Evolutionary conservation across 129 eudicot genomes (phyloP), one percentile per base, ranked within the genome.

Genomic region (Cynara cardunculus): DNA sequence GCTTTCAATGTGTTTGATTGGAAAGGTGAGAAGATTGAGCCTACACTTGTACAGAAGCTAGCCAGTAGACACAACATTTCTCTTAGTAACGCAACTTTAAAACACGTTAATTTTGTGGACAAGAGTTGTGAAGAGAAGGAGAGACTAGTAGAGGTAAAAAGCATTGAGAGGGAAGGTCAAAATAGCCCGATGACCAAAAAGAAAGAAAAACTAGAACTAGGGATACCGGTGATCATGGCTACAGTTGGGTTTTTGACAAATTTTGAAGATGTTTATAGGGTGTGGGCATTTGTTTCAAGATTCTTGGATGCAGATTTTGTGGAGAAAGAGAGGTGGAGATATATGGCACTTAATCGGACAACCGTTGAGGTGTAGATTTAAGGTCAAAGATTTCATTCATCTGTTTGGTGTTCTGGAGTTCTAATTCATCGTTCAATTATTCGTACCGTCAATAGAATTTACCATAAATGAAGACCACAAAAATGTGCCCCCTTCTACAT

Each of bases 261-360:
- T 80, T 92, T 92, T 79, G 96, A 92, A 39, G 99, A 95, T 73
- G 81, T 86, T 81, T 89, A 90, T 56, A 88, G 81, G 72, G 44
- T 92, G n/a, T 92, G 99, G 99, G 83, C 61, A 26, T 95, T 95
- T 53, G 89, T 87, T 65, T 80, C 99, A 1, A 74, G 87, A 72
- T 95, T 92, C 79, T 75, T 92, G 85, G 97, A 95, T 92, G 97
- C 99, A 7, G 99, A 92, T 87, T 92, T 87, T 84, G 97, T 92
- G 70, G 97, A 94, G 92, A 94, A 92, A 84, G 98, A 94, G 76
- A 78, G 92, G 34, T 92, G 98, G 98, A 91, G 97, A 72, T 94
- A 94, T 77, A 88, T 71, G 90, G 97, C 94, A 74, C 90, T 94
- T 79, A 94, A 94, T 85, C 93, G 87, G 72, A 88, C 87, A 11